phyloP scores from a whole-genome alignment of 495 filamentous ascomycete genomes.

The Aspergillus sclerotioniger region DNA sequence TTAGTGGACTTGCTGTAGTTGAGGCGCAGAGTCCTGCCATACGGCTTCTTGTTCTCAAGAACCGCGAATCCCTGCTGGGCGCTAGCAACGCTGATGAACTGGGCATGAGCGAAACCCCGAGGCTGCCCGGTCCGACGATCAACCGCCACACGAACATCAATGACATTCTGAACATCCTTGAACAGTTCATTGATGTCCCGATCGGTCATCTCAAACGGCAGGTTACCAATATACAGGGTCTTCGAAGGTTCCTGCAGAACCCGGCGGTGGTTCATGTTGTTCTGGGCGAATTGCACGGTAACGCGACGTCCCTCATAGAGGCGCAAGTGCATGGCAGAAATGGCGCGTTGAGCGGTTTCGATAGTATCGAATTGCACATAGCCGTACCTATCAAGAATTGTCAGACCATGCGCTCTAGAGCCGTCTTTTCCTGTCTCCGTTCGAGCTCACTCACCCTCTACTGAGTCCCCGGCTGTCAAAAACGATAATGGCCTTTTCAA shows the following conservation, averaged over 20 bases:
- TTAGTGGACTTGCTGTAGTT: slow-evolving; percentile 51
- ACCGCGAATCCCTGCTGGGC: slow-evolving; percentile 57
- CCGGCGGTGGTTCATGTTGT: slow-evolving; percentile 24
- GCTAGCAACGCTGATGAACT: slow-evolving; percentile 67
- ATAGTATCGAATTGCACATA: slow-evolving; percentile 66
- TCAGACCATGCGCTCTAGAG: background rate
- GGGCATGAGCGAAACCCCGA: slow-evolving; percentile 85
- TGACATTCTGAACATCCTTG: slow-evolving; percentile 63
- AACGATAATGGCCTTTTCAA: slow-evolving; percentile 55
- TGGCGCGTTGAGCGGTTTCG: slow-evolving; percentile 59
- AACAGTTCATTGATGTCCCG: slow-evolving; percentile 83
- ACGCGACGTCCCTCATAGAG: slow-evolving; percentile 79
- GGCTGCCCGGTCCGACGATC: slow-evolving; percentile 85
- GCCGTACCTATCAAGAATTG: slow-evolving; percentile 59
- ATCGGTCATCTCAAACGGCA: slow-evolving; percentile 87
- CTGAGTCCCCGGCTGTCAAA: slow-evolving; percentile 73
- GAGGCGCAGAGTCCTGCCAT: slow-evolving; percentile 64
- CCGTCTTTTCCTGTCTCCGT: background rate
- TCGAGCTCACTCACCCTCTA: slow-evolving; percentile 67
- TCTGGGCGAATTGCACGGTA: slow-evolving; percentile 53
- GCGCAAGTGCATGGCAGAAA: slow-evolving; percentile 62
- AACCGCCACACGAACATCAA: slow-evolving; percentile 84
- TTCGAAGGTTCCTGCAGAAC: slow-evolving; percentile 46
- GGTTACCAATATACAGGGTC: slow-evolving; percentile 84
- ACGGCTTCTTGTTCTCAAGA: slow-evolving; percentile 57